Base-by-base conservation (phyloP, 805 yeast genomes). In the Cyberlindnera bimundalis region DNA sequence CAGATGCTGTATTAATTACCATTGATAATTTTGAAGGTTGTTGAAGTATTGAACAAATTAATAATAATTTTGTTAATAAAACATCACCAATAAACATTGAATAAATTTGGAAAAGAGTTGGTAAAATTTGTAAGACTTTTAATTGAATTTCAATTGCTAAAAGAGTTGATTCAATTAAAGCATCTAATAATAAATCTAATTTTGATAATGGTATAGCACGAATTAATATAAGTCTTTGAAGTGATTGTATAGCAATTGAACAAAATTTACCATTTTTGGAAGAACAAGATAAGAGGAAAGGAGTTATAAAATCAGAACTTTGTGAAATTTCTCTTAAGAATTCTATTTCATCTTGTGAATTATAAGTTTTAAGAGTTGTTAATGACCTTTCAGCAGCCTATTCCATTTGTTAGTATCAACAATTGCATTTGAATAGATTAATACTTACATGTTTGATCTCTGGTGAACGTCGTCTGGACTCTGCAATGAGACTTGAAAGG, bases 1-100 rank as follows among this genome's bases (percentile, higher is more conserved):
- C 99, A 36, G 87, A 80, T 0, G 98, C 96, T 0, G 98, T 86
- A 53, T 89, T 90, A 12, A 78, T 72, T 5, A 93, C 96, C 51
- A 86, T 85, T 0, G 84, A 77, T 5, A 81, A 74, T 51, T 84
- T 83, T 46, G 78, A 83, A 12, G 79, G 72, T 12, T 78, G 66
- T 42, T 86, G 89, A 36, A 93, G 68, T 25, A 78, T 73, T 0
- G 93, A 74, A 56, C 96, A 86, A 2, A 91, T 78, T 17, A 68
- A 65, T 16, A 91, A 63, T 11, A 87, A 61, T 46, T 76, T 76
- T 7, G 80, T 67, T 26, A 89, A 67, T 13, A 75, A 58, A 0
- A 66, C 71, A 14, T 79, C 90, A 16, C 67, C 65, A 29, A 90
- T 70, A 34, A 68, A 66, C 5, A 61, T 56, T 1, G 78, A 68